Evolutionary conservation across 1,284 basidiomycete species (phyloP).

Genomic region (Fomitopsis palustris): DNA sequence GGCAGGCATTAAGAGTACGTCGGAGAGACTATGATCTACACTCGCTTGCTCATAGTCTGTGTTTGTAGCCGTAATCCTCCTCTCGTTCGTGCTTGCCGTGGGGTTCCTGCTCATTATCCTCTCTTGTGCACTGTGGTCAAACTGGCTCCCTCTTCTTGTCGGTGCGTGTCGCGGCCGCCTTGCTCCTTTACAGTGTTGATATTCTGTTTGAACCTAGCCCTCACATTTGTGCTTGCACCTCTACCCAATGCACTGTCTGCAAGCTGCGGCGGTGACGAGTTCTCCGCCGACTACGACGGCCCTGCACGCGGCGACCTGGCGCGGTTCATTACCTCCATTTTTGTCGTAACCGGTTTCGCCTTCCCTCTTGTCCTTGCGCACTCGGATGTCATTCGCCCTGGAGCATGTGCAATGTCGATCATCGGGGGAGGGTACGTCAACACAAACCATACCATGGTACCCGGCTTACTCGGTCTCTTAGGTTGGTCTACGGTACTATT

Average conservation of each 20-base stretch:
- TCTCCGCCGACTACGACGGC: conserved; percentile 59
- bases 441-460: conserved; percentile 14
- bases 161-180: conserved; percentile 56
- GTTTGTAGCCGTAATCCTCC: conserved; percentile 81
- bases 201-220: conserved; percentile 51
- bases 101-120: conserved; percentile 98
- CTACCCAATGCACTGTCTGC: conserved; percentile 90
- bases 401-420: conserved; percentile 93
- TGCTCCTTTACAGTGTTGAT: conserved; percentile 4
- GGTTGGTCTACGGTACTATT: conserved; percentile 93
- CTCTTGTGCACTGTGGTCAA: conserved; percentile 93
- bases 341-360: conserved; percentile 93
- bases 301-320: conserved; percentile 76
- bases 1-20: conserved; percentile 32
- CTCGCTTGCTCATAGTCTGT: conserved; percentile 12
- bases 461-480: conserved; percentile 25
- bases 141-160: conserved; percentile 97
- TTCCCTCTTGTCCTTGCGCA: conserved; percentile 92
- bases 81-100: conserved; percentile 94
- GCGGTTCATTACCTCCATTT: conserved; percentile 87
- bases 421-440: conserved; percentile 77
- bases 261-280: conserved; percentile 86
- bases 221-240: conserved; percentile 94
- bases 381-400: conserved; percentile 81
- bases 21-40: conserved; percentile 3